Conservation (phyloP, 225 moss, liverwort and hornwort genomes). For the Lunularia cruciata region DNA sequence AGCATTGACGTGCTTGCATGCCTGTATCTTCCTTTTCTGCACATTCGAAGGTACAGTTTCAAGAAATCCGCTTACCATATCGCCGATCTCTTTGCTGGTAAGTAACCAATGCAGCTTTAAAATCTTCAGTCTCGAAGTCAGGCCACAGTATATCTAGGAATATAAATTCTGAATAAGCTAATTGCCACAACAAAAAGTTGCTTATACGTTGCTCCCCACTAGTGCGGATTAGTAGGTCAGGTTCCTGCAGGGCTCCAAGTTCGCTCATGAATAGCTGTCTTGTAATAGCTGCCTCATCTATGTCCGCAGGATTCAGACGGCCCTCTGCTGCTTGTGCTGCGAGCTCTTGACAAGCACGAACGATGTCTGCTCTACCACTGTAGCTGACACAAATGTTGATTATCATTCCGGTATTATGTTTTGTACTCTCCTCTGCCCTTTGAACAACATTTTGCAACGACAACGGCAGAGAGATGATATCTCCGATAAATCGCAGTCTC, state of each 20-base stretch:
- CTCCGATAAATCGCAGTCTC: slow-evolving; percentile 75
- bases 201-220: slow-evolving; percentile 97
- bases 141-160: slow-evolving; percentile 86
- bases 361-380: slow-evolving; percentile 85
- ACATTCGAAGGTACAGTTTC: slow-evolving; percentile 1
- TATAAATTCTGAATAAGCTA: slow-evolving; percentile 79
- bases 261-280: slow-evolving; percentile 69
- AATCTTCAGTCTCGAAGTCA: slow-evolving; percentile 67
- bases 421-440: slow-evolving; percentile 51
- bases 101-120: slow-evolving; percentile 60
- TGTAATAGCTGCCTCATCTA: slow-evolving; percentile 64
- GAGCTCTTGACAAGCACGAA: slow-evolving; percentile 68
- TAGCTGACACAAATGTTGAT: slow-evolving; percentile 87
- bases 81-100: slow-evolving; percentile 75
- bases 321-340: slow-evolving; percentile 72
- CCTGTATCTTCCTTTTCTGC: background rate
- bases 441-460: slow-evolving; percentile 58
- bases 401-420: slow-evolving; percentile 70
- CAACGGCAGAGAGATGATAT: slow-evolving; percentile 54
- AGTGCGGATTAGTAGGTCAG: slow-evolving; percentile 88
- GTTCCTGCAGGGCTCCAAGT: slow-evolving; percentile 71
- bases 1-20: background rate
- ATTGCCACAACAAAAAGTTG: slow-evolving; percentile 93
- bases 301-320: slow-evolving; percentile 53
- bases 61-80: slow-evolving; percentile 51